Evolutionary conservation across 169 alveolate species (phyloP), one percentile per base, ranked within the genome.

Genomic region (Plasmodium coatneyi): DNA sequence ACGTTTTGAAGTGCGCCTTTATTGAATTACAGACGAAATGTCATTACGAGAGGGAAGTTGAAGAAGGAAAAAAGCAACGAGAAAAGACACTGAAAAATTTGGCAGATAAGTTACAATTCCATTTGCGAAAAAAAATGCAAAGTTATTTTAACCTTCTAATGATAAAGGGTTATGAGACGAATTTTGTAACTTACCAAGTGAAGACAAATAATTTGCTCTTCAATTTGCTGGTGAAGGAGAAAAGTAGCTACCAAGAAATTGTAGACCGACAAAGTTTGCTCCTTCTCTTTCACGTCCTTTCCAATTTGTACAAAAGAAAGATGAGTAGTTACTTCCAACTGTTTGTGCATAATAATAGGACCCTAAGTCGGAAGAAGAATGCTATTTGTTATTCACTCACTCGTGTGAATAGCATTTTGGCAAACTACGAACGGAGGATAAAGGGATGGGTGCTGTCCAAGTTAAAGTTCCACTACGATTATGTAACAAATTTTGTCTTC

Each of bases 401-500:
- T 1, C 84, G 70, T 72, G 74, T 84, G 4, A 84, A 84, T 72
- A 66, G 84, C 25, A 84, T 84, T 14, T 22, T 84, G 80, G 14
- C 39, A 30, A n/a, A 72, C 39, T 84, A 84, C 41, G 84, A 84
- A 16, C 74, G 70, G n/a, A 72, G 92, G 43, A 43, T 72, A 30
- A 84, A 72, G 19, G 30, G 71, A 3, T 66, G 5, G 25, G 49
- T 84, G 0, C 12, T 84, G 5, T 84, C 92, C 34, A 84, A 32
- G 66, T 49, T 84, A 46, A 71, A 49, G 49, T 84, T 84, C 78
- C 74, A 84, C 66, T 84, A 84, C 32, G 84, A 84, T 32, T 10
- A 84, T 49, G 79, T 84, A 9, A 60, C 84, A 1, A 71, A 84
- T 84, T 84, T 84, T 74, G 78, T 74, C n/a, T 84, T 84, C 80